These are phyloP conservation scores for Glycine soja DNA, from an alignment of 306 rosid species.

Conservation along the genomic window DNA sequence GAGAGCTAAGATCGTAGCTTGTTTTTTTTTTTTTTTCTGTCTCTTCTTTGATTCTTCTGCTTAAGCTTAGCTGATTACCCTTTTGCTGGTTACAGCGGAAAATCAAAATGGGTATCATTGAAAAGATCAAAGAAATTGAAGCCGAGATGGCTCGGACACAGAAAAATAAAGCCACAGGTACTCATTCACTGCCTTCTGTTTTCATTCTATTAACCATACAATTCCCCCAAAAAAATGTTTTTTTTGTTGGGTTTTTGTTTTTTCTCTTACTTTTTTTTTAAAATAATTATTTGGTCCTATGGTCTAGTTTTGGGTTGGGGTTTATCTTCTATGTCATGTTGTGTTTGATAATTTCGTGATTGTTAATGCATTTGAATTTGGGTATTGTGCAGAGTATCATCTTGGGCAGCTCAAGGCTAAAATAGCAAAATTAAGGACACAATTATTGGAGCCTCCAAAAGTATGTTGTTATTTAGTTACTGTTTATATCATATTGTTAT, in stretches of 20 bases:
- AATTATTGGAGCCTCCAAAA: constrained; percentile 96
- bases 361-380: constrained; percentile 10
- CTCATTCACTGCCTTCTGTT: neutral
- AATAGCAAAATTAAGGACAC: constrained; percentile 97
- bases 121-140: constrained; percentile 95
- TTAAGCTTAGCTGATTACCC: constrained; percentile 22
- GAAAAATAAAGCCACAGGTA: constrained; percentile 98
- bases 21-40: neutral
- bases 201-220: neutral
- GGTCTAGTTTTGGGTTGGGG: neutral
- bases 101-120: constrained; percentile 84
- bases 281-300: neutral
- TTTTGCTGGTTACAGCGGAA: constrained; percentile 49
- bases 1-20: constrained; percentile 39
- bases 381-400: constrained; percentile 79
- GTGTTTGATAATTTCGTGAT: constrained; percentile 20
- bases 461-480: constrained; percentile 42
- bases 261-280: neutral
- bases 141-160: constrained; percentile 99
- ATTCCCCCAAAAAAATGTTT: neutral
- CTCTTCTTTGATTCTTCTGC: neutral
- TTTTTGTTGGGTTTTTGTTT: neutral
- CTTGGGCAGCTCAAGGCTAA: constrained; percentile 99
- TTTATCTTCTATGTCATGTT: neutral
- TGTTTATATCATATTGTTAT: neutral